These are phyloP conservation scores for Psilocybe azurescens DNA, from an alignment of 768 basidiomycete species.

Conservation along the genomic window DNA sequence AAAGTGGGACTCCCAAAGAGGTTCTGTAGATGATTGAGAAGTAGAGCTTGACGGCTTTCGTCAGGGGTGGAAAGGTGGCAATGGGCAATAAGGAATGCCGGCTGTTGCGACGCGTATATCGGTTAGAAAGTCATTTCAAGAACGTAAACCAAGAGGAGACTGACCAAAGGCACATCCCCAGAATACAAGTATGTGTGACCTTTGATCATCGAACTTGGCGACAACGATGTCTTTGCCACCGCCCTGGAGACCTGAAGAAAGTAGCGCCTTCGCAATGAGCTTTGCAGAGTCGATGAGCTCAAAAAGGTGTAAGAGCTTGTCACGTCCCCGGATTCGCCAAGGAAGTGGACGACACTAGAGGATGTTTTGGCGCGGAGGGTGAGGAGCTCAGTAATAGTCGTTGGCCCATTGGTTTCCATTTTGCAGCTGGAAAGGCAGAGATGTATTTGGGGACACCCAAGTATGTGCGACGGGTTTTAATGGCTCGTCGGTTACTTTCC, in stretches of 20 bases:
- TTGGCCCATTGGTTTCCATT: neutral
- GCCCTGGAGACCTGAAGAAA: neutral
- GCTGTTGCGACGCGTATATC: neutral
- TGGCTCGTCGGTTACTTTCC: neutral
- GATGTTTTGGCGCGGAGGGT: neutral
- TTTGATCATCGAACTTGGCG: neutral
- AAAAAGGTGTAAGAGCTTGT: neutral
- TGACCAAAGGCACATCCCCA: slow-evolving; percentile 3
- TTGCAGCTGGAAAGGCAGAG: neutral
- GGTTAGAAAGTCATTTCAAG: neutral
- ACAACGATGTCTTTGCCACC: slow-evolving; percentile 6
- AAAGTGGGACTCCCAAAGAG: neutral
- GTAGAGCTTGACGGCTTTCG: neutral
- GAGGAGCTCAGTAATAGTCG: slow-evolving; percentile 2
- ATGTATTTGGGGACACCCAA: neutral
- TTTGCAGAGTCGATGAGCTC: neutral
- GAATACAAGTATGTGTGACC: slow-evolving; percentile 2
- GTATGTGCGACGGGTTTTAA: neutral
- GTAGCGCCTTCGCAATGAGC: neutral
- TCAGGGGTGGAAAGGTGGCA: slow-evolving; percentile 1
- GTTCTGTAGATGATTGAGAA: slow-evolving; percentile 1
- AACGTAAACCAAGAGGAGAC: neutral
- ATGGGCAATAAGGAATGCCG: slow-evolving; percentile 2
- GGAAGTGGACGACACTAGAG: neutral
- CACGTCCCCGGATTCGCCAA: neutral